phyloP scores from a whole-genome alignment of 2,329 filamentous ascomycete genomes.

The Elsinoe batatas region DNA sequence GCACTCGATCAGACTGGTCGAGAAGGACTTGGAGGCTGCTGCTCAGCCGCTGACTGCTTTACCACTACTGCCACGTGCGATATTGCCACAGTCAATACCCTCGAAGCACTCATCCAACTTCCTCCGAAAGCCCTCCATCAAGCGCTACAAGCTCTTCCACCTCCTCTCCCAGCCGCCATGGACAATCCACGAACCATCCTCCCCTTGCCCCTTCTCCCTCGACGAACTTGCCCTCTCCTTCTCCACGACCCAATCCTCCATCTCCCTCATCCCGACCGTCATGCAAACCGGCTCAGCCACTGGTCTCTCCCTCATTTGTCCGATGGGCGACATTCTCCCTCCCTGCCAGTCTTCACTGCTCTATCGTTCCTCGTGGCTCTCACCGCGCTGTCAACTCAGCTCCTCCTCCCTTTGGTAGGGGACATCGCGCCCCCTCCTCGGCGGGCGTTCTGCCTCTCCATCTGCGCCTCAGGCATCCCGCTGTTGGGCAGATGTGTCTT shows the following conservation, averaged over 20 bases:
- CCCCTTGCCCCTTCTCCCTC: constrained; percentile 58
- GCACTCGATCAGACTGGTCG: too few species aligned
- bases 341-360: constrained; percentile 54
- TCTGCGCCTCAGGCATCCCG: constrained; percentile 67
- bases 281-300: constrained; percentile 71
- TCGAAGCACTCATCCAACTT: too few species aligned
- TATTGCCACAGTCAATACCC: too few species aligned
- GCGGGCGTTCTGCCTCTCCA: constrained; percentile 58
- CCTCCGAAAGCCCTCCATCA: not conserved
- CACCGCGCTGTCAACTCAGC: constrained; percentile 63
- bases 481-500: constrained; percentile 60
- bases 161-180: not conserved
- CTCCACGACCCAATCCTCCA: constrained; percentile 56
- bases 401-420: constrained; percentile 70
- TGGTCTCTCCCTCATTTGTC: constrained; percentile 64
- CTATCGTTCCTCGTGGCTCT: constrained; percentile 65
- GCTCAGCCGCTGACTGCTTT: too few species aligned
- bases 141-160: not conserved
- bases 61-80: too few species aligned
- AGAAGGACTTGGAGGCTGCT: too few species aligned
- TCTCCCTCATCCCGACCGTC: constrained; percentile 60
- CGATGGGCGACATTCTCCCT: constrained; percentile 59
- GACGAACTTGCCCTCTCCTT: constrained; percentile 66
- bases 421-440: constrained; percentile 62
- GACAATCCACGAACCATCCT: constrained; percentile 47